phyloP scores from a whole-genome alignment of 257 asterid species.

The Solanum peruvianum region DNA sequence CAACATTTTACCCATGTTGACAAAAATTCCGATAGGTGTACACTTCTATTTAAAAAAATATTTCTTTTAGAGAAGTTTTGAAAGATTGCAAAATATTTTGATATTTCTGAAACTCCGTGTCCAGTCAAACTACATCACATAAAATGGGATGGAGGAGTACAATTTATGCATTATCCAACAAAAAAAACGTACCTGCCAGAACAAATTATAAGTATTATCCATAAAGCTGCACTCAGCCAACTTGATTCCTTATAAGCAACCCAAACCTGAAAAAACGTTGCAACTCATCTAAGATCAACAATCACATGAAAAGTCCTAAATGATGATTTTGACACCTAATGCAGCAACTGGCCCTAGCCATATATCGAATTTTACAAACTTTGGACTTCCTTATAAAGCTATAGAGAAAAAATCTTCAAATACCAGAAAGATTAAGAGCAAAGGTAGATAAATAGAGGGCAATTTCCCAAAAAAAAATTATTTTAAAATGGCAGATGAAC shows the following conservation, averaged over 20 bases:
- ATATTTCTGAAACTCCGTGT: neutral
- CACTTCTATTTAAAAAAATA: neutral
- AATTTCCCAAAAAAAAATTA: neutral
- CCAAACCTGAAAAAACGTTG: constrained; percentile 55
- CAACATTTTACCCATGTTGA: neutral
- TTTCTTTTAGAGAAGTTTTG: neutral
- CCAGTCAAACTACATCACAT: neutral
- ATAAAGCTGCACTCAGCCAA: constrained; percentile 32
- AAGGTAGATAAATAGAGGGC: neutral
- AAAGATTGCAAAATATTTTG: neutral
- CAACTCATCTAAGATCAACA: neutral
- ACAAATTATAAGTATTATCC: constrained; percentile 64
- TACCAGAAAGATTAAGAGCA: neutral
- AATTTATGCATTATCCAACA: neutral
- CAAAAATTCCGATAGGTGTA: neutral
- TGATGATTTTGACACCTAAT: neutral
- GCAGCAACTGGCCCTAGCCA: neutral
- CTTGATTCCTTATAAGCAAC: constrained; percentile 69
- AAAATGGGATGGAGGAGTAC: neutral
- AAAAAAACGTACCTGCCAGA: constrained; percentile 48
- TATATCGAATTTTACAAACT: neutral
- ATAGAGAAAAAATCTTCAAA: neutral
- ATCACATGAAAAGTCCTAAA: neutral
- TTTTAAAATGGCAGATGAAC: neutral
- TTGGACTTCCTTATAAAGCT: neutral